A percentile compares a stretch with the other conserved stretches of the same genome.
phyloP scores from a whole-genome alignment of 164 flowering plant genomes.

The Pachysandra terminalis region DNA sequence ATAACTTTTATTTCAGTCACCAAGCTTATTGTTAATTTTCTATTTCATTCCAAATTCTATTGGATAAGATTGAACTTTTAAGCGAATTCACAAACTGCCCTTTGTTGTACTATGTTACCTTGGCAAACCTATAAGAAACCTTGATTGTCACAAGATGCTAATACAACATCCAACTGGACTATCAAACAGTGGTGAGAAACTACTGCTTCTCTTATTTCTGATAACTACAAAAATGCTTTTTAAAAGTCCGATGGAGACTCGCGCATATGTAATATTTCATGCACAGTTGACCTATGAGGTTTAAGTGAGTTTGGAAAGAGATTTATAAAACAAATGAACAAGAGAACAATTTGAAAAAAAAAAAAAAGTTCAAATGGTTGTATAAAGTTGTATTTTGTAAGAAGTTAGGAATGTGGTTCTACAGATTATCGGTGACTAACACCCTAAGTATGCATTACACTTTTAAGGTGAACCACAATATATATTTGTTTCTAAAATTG shows the following conservation, averaged over 20 bases:
- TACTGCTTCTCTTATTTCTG: neutral
- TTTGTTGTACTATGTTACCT: neutral
- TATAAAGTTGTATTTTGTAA: too few relatives aligned
- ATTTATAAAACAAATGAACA: neutral
- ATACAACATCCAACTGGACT: too few relatives aligned
- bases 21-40: neutral
- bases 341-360: neutral
- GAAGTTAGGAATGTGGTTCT: neutral
- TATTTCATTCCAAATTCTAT: neutral
- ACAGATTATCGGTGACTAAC: too few relatives aligned
- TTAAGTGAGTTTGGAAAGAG: neutral
- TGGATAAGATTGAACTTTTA: neutral
- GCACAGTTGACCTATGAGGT: neutral
- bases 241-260: neutral
- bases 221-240: too few relatives aligned
- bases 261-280: neutral
- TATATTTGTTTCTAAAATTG: neutral
- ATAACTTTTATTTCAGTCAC: neutral
- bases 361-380: neutral
- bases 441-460: too few relatives aligned
- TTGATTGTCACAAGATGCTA: too few relatives aligned
- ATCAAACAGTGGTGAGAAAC: too few relatives aligned
- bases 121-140: neutral
- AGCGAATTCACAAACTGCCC: neutral
- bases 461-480: too few relatives aligned